Evolutionary conservation across 805 yeast species (phyloP).

Genomic region (Candida krabiensis): DNA sequence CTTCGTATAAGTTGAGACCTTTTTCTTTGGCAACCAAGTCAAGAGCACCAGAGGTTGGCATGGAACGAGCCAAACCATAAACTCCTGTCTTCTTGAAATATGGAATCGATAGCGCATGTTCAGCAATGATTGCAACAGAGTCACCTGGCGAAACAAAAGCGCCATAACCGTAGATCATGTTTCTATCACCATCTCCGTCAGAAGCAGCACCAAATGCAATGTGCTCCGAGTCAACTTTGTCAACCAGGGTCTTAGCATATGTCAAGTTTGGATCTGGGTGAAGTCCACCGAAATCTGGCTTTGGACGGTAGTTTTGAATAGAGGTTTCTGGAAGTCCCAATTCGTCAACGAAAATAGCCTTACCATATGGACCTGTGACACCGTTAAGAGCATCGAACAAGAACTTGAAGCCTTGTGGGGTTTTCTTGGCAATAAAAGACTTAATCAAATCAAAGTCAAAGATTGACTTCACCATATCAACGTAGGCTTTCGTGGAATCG

Average conservation of each 20-base stretch:
- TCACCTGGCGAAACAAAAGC: conserved; percentile 98
- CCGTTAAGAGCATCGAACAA: conserved; percentile 92
- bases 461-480: conserved; percentile 73
- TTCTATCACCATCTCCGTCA: conserved; percentile 99
- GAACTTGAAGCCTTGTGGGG: conserved; percentile 61
- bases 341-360: conserved; percentile 78
- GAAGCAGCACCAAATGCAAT: conserved; percentile 97
- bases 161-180: conserved; percentile 95
- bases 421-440: conserved; percentile 55
- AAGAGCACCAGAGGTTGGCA: conserved; percentile 96
- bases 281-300: conserved; percentile 93
- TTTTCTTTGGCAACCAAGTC: conserved; percentile 85
- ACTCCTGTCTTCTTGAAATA: conserved; percentile 85
- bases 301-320: conserved; percentile 77
- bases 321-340: conserved; percentile 70
- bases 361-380: conserved; percentile 96
- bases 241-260: conserved; percentile 86
- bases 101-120: conserved; percentile 87
- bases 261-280: conserved; percentile 98
- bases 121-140: conserved; percentile 95
- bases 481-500: conserved; percentile 79
- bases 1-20: conserved; percentile 81
- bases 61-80: conserved; percentile 91
- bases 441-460: conserved; percentile 85
- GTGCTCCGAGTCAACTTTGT: conserved; percentile 73